Conservation (phyloP, 257 asterid species). For the Coffea canephora region DNA sequence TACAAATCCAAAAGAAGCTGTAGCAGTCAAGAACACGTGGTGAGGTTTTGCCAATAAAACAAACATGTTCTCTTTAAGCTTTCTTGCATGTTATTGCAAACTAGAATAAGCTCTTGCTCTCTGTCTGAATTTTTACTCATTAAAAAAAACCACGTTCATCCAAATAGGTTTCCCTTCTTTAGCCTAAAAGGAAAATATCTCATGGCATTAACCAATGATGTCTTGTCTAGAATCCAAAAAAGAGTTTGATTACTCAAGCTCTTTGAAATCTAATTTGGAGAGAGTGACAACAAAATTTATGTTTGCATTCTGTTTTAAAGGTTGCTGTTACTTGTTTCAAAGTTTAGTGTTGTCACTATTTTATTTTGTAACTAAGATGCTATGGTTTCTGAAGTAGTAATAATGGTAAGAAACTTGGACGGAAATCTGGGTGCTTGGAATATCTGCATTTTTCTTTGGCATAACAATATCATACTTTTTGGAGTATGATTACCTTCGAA, state of each 20-base stretch:
- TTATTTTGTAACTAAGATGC: neutral
- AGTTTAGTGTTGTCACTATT: neutral
- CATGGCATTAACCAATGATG: neutral
- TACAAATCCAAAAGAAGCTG: slow-evolving; percentile 68
- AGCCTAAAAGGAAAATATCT: neutral
- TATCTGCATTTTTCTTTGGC: neutral
- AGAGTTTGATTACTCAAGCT: neutral
- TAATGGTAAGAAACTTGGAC: neutral
- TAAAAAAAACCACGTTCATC: neutral
- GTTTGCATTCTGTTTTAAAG: neutral
- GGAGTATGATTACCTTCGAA: neutral
- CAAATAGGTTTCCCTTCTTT: neutral
- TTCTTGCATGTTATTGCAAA: neutral
- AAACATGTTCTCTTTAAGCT: slow-evolving; percentile 8
- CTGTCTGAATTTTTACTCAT: neutral
- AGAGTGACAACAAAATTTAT: neutral
- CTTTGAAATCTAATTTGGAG: neutral
- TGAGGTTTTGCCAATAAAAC: slow-evolving; percentile 27
- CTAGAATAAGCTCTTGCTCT: neutral
- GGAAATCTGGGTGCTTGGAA: neutral
- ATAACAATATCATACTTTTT: neutral
- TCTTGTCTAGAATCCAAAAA: neutral
- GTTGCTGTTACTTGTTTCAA: neutral
- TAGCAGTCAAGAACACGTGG: slow-evolving; percentile 78
- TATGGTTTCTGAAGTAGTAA: neutral